Evolutionary conservation across 805 yeast genomes (phyloP).

Genomic region (Brettanomyces naardenensis): DNA sequence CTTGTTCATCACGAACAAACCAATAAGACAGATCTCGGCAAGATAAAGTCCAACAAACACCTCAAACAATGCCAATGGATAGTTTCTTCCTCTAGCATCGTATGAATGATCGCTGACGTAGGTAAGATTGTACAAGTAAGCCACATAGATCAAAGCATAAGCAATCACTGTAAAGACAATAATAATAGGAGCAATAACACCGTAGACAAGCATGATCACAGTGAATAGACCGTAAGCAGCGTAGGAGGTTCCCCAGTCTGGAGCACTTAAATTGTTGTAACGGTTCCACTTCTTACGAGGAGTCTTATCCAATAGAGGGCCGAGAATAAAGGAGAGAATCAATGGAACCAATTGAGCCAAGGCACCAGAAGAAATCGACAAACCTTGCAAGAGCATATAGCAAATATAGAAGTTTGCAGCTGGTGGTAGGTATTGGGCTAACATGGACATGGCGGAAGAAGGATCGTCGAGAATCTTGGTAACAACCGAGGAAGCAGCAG

Average conservation of each 20-base stretch:
- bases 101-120: slow-evolving; percentile 53
- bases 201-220: slow-evolving; percentile 64
- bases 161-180: slow-evolving; percentile 60
- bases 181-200: slow-evolving; percentile 72
- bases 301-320: slow-evolving; percentile 68
- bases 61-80: slow-evolving; percentile 66
- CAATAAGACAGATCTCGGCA: slow-evolving; percentile 61
- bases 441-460: slow-evolving; percentile 57
- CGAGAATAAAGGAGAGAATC: slow-evolving; percentile 62
- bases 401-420: slow-evolving; percentile 87
- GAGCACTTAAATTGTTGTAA: slow-evolving; percentile 51
- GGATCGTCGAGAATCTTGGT: slow-evolving; percentile 65
- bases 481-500: slow-evolving; percentile 77
- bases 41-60: slow-evolving; percentile 64
- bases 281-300: slow-evolving; percentile 92
- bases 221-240: slow-evolving; percentile 72
- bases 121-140: slow-evolving; percentile 52
- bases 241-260: slow-evolving; percentile 77
- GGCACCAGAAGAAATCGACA: slow-evolving; percentile 68
- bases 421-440: slow-evolving; percentile 75
- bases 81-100: slow-evolving; percentile 67
- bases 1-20: slow-evolving; percentile 68
- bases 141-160: slow-evolving; percentile 48
- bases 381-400: slow-evolving; percentile 75
- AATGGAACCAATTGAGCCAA: slow-evolving; percentile 70